Base-by-base conservation (phyloP, 2,329 filamentous ascomycete genomes). In the Fonsecaea nubica region DNA sequence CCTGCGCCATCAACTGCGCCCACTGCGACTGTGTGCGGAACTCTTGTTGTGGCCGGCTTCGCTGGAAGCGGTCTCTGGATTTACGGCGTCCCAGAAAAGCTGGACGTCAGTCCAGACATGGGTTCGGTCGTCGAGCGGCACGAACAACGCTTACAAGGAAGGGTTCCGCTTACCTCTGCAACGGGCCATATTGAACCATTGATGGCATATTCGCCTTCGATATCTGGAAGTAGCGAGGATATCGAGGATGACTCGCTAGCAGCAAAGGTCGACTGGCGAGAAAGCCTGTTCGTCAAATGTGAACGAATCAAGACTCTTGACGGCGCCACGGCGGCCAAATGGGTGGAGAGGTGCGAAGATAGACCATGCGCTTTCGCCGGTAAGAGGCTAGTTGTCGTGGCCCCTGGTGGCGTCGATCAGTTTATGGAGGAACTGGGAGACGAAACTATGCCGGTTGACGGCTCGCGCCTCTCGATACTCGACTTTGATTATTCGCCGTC, bases 361-460 rank as follows among this genome's bases (percentile, higher is more conserved):
- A 83, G 84, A 53, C 65, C 66, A 53, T 58, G 57, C 52, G 64
- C 64, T 58, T 71, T 69, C 9, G 45, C 70, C n/a, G 77, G 71
- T 30, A 75, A 79, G 69, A 76, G 81, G 65, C 80, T 95, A 30
- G 82, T 93, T n/a, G 84, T 90, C 36, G 89, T 90, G 48, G 91
- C 91, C 5, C 87, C 89, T 30, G 91, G 91, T 36, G 87, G 92
- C 18, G 83, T 87, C 32, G 84, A 85, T 0, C 81, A 84, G 0
- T 83, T 86, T 65, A 80, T 82, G 7, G 71, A 72, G 64, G 79
- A 86, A 50, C 84, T 87, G 2, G 89, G 92, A 63, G 89, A 92
- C 69, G 90, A 92, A 71, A 88, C 87, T 55, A 86, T 91, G 73
- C 91, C 92, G 69, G 85, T 92, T n/a, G 92, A 94, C 73, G 91